phyloP scores from a whole-genome alignment of 495 filamentous ascomycete species.

The Massariosphaeria phaeospora region DNA sequence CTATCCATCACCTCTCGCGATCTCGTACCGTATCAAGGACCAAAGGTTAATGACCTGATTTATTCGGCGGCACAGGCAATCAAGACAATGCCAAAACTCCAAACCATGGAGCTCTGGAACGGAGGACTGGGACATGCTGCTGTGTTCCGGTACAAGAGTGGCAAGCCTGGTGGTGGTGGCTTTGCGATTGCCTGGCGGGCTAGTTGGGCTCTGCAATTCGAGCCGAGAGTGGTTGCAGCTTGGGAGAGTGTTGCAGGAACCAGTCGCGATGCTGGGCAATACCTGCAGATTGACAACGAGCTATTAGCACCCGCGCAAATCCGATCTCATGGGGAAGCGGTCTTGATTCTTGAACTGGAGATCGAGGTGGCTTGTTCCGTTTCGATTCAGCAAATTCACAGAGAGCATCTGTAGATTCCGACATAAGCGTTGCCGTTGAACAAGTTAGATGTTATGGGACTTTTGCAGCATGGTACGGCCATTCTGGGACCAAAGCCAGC shows the following conservation, averaged over 20 bases:
- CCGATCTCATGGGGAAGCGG: constrained; percentile 9
- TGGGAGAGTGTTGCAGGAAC: neutral
- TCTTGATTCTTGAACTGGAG: constrained; percentile 4
- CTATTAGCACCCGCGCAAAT: neutral
- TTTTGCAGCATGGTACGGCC: neutral
- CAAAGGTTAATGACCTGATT: neutral
- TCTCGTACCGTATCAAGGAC: neutral
- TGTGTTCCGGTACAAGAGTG: constrained; percentile 8
- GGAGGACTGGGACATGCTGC: constrained; percentile 6
- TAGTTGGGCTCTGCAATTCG: neutral
- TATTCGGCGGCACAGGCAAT: constrained; percentile 5
- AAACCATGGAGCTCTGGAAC: constrained; percentile 8
- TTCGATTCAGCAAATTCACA: constrained; percentile 6
- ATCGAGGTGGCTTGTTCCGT: constrained; percentile 5
- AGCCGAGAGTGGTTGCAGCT: neutral
- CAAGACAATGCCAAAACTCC: constrained; percentile 2
- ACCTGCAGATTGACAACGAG: neutral
- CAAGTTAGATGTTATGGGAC: neutral
- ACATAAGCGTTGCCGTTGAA: neutral
- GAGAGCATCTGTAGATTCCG: constrained; percentile 1
- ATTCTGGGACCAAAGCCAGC: too few species aligned
- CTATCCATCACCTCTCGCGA: neutral
- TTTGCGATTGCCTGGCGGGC: neutral
- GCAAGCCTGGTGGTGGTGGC: neutral
- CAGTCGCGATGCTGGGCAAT: neutral